These are phyloP conservation scores for Yamadazyma kitorensis DNA, from an alignment of 805 yeast species.

Conservation along the genomic window DNA sequence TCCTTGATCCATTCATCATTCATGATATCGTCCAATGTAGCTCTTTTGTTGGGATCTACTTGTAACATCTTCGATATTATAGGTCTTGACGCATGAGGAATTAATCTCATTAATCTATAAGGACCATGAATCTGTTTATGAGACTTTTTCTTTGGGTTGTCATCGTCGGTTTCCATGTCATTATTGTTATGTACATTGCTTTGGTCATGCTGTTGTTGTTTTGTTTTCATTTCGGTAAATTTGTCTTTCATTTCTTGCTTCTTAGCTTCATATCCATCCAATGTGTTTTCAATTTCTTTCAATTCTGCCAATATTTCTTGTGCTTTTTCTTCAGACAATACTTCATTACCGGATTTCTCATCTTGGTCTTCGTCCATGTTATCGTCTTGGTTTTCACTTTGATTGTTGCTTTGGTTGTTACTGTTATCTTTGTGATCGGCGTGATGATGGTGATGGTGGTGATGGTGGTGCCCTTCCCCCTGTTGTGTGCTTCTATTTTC, in stretches of 20 bases:
- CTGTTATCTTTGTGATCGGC: neutral
- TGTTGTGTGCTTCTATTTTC: neutral
- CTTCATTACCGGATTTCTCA: constrained; percentile 20
- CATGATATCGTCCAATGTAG: constrained; percentile 63
- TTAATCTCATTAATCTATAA: constrained; percentile 71
- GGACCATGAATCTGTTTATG: constrained; percentile 76
- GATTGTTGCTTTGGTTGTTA: neutral
- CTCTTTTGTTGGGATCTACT: constrained; percentile 59
- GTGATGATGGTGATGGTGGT: neutral
- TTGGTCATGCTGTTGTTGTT: constrained; percentile 8
- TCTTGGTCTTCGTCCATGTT: constrained; percentile 16
- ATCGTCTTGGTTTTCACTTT: neutral
- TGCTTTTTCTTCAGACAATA: constrained; percentile 30
- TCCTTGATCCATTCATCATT: constrained; percentile 69
- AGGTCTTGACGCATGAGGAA: constrained; percentile 84
- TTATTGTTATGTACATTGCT: constrained; percentile 4
- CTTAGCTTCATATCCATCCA: constrained; percentile 35
- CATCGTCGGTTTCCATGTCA: constrained; percentile 13
- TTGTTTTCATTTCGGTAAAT: constrained; percentile 20
- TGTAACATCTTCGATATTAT: constrained; percentile 63
- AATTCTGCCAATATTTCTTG: constrained; percentile 31
- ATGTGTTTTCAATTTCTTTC: constrained; percentile 33
- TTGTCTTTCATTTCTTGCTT: constrained; percentile 34
- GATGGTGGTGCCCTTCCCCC: neutral
- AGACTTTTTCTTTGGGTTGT: constrained; percentile 26